A percentile compares a stretch with the other conserved stretches of the same genome.
Conservation (phyloP, 192 early-diverging fungal genomes). For the Lobosporangium transversale region DNA sequence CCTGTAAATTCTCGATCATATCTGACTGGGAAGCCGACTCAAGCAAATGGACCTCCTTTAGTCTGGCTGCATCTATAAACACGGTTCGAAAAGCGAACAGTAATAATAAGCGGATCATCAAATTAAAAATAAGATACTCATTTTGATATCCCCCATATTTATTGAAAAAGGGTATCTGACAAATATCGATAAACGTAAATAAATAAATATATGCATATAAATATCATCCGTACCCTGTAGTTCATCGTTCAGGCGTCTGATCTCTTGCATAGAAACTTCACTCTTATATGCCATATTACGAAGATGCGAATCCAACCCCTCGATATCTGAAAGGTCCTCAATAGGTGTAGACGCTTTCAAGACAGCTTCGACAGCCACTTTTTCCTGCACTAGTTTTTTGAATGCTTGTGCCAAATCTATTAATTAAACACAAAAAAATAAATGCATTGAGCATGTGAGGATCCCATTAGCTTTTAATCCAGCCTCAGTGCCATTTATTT, state of each 20-base stretch:
- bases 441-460: too few relatives aligned
- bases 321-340: conserved; percentile 50
- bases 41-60: conserved; percentile 45
- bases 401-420: conserved; percentile 49
- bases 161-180: too few relatives aligned
- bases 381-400: conserved; percentile 53
- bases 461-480: too few relatives aligned
- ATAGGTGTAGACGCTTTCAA: conserved; percentile 46
- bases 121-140: too few relatives aligned
- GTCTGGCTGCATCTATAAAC: conserved; percentile 22
- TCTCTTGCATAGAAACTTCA: conserved; percentile 55
- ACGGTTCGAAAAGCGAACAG: neutral
- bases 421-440: neutral
- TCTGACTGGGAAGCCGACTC: conserved; percentile 46
- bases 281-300: conserved; percentile 52
- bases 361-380: conserved; percentile 49
- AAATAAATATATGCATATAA: too few relatives aligned
- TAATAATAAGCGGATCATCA: too few relatives aligned
- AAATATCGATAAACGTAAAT: conserved; percentile 18
- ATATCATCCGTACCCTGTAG: conserved; percentile 25
- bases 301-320: conserved; percentile 53
- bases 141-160: too few relatives aligned
- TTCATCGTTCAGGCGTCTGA: conserved; percentile 46
- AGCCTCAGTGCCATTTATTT: too few relatives aligned
- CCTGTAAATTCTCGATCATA: conserved; percentile 52